Evolutionary conservation across 1,284 basidiomycete genomes (phyloP).

Genomic region (Earliella scabrosa): DNA sequence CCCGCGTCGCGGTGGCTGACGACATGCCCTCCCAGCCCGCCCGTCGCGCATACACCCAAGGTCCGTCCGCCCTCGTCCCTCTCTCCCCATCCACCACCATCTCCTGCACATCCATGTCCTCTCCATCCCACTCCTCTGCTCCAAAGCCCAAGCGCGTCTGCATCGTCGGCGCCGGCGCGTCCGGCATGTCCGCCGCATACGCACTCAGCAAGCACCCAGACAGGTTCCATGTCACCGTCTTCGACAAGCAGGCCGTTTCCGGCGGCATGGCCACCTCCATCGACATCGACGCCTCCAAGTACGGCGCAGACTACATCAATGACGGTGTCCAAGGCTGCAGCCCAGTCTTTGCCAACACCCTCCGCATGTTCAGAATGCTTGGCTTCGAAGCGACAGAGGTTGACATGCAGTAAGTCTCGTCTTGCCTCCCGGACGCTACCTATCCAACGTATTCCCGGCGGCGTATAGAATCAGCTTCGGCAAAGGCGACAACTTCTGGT

Average conservation of each 20-base stretch:
- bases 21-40: not conserved
- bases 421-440: too few species aligned
- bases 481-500: constrained; percentile 66
- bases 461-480: constrained; percentile 57
- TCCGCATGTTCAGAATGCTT: constrained; percentile 58
- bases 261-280: constrained; percentile 68
- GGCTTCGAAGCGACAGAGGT: constrained; percentile 58
- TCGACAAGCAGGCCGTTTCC: constrained; percentile 53
- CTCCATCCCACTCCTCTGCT: not conserved
- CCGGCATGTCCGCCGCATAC: constrained; percentile 62
- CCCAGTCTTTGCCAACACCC: constrained; percentile 63
- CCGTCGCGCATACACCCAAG: not conserved
- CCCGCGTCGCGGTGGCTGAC: constrained; percentile 2
- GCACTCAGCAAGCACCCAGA: constrained; percentile 57
- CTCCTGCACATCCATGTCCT: too few species aligned
- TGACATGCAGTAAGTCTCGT: constrained; percentile 51
- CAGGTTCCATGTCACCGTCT: constrained; percentile 57
- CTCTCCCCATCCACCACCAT: not conserved
- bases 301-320: constrained; percentile 61
- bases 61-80: not conserved
- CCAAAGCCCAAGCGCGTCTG: constrained; percentile 42
- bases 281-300: constrained; percentile 50
- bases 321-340: constrained; percentile 61
- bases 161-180: constrained; percentile 55
- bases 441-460: too few species aligned